Percentiles rank a stretch among this genome's conserved stretches.
phyloP scores from a whole-genome alignment of 768 basidiomycete species.

The Pulveroboletus sp. region DNA sequence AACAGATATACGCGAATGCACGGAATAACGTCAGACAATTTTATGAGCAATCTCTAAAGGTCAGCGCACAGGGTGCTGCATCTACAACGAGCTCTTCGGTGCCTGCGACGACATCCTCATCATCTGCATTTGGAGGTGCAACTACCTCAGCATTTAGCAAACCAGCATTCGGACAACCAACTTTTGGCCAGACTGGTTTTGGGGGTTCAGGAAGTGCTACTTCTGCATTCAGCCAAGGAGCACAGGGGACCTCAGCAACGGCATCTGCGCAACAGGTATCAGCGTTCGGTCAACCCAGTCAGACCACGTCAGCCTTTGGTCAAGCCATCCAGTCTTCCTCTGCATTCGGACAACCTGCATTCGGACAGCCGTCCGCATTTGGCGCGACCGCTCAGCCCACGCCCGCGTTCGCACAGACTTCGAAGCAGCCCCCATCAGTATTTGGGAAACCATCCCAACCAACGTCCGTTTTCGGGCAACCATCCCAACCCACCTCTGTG shows the following conservation, averaged over 20 bases:
- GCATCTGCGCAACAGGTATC: conserved; percentile 31
- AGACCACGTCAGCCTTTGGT: conserved; percentile 28
- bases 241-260: conserved; percentile 31
- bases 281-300: conserved; percentile 35
- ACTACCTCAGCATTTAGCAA: conserved; percentile 22
- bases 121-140: conserved; percentile 35
- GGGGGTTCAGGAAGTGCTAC: conserved; percentile 10
- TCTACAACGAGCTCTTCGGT: conserved; percentile 10
- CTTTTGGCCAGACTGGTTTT: conserved; percentile 38
- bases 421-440: conserved; percentile 29
- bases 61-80: conserved; percentile 28
- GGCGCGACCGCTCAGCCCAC: conserved; percentile 28
- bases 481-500: conserved; percentile 31
- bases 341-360: conserved; percentile 38
- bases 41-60: conserved; percentile 49
- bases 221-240: conserved; percentile 28
- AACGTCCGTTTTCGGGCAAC: conserved; percentile 30
- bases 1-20: conserved; percentile 46
- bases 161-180: conserved; percentile 35
- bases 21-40: conserved; percentile 45
- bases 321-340: conserved; percentile 32
- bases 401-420: conserved; percentile 24
- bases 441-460: conserved; percentile 33
- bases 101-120: conserved; percentile 26
- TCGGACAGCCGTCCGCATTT: conserved; percentile 39